Evolutionary conservation across 2,329 filamentous ascomycete genomes (phyloP), one percentile per base, ranked within the genome.

Genomic region (Colletotrichum sp.): DNA sequence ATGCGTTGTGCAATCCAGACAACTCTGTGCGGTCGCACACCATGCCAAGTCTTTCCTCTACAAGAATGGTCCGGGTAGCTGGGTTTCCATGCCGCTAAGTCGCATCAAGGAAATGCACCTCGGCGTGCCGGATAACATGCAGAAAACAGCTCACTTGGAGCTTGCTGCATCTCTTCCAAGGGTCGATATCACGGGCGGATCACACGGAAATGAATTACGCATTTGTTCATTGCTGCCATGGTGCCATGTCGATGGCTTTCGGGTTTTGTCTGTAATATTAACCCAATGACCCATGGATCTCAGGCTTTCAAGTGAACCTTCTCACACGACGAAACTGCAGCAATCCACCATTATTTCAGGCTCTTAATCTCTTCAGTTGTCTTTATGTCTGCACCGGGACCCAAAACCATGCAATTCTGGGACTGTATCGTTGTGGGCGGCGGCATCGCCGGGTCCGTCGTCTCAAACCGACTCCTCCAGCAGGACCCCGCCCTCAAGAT

Each of bases 351-450:
- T 15, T 3, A 15, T 11, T 22, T 0, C 2, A 12, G 11, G 12
- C n/a, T 3, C 2, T 1, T 4, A 0, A n/a, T 32, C 27, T 8
- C 6, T 19, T 3, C 6, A 0, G 0, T n/a, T 9, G 7, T 5
- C 29, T 34, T 16, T 2, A 34, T 62, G 59, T 13, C 19, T 30
- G 29, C 29, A 25, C 30, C 30, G 0, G 0, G 2, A 8, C 8
- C 30, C 29, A 5, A 61, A 5, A 15, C 7, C 3, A 66, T 66
- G 62, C 27, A 65, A 32, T 1, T 57, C 55, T 80, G 79, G 79
- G 84, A 86, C 72, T 84, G 82, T 63, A 84, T 87, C 16, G 79
- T 87, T n/a, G 80, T 85, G 8, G 85, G 84, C 4, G 85, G 83
- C 5, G 85, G 84, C 12, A 80, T 85, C 2, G 79, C 81, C 4